phyloP scores from a whole-genome alignment of 176 grass and related monocot genomes.

The Elaeis guineensis region DNA sequence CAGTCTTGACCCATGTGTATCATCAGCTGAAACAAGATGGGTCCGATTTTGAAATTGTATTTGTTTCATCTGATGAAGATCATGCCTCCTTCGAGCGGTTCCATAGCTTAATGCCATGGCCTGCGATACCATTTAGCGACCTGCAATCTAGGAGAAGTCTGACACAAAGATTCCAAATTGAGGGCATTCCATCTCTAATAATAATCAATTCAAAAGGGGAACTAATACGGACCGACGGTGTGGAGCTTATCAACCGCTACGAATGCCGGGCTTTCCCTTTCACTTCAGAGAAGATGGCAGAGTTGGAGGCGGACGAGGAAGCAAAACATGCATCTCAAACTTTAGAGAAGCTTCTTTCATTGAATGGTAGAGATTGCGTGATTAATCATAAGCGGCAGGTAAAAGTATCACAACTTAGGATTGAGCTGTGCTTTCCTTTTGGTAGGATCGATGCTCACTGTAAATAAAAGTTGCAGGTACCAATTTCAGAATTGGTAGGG shows the following conservation, averaged over 20 bases:
- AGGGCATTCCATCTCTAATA: conserved; percentile 55
- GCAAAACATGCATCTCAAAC: conserved; percentile 53
- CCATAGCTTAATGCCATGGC: conserved; percentile 56
- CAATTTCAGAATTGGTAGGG: conserved; percentile 37
- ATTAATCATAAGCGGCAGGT: conserved; percentile 26
- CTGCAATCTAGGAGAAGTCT: conserved; percentile 41
- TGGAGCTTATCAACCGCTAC: conserved; percentile 43
- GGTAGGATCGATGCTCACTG: conserved; percentile 6
- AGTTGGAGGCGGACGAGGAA: conserved; percentile 42
- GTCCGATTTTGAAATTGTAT: conserved; percentile 41
- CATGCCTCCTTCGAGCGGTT: conserved; percentile 50
- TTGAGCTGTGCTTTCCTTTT: too few relatives aligned
- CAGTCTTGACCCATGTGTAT: conserved; percentile 37
- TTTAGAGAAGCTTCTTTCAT: conserved; percentile 47
- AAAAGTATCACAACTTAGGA: conserved; percentile 1
- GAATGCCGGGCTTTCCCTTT: conserved; percentile 47
- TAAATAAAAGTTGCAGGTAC: conserved; percentile 50
- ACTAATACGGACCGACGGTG: conserved; percentile 21
- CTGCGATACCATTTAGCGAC: conserved; percentile 44
- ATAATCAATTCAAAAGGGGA: conserved; percentile 24
- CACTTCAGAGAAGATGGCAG: conserved; percentile 34
- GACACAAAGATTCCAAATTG: conserved; percentile 43
- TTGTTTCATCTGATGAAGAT: conserved; percentile 59
- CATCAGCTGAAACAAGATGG: conserved; percentile 18
- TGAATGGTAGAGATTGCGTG: conserved; percentile 35